Evolutionary conservation across 2,329 filamentous ascomycete genomes (phyloP), one percentile per base, ranked within the genome.

Genomic region (Alternaria postmessia): DNA sequence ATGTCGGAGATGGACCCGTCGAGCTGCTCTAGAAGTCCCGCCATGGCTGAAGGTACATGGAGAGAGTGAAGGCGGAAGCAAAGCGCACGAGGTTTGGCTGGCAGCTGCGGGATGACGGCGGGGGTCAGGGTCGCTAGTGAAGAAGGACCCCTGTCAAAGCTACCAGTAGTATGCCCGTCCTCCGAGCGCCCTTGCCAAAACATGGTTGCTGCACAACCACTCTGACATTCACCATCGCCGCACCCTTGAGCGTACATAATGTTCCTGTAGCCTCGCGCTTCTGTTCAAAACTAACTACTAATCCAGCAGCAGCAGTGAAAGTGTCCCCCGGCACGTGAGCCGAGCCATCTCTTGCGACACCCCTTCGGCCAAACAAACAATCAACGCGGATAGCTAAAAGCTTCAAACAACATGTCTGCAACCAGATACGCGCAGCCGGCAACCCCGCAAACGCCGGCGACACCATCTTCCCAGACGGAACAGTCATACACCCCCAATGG

Each of bases 1-100:
- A 94, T 80, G 62, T 86, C 83, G 52, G 89, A 88, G 65, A 96
- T 81, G 73, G 87, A 83, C 69, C 87, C 83, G 81, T 97, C 93
- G 69, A 96, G 81, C 79, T 87, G 85, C 72, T 89, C 84, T 74
- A 93, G 78, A 47, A 89, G 54, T 28, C 73, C 74, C 7, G 77
- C 68, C 81, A 83, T 83, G 49, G 42, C 66, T 65, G 65, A 38
- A 61, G 32, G 51, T 54, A 48, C 38, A 53, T 51, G 36, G 24
- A 39, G 20, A 12, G n/a, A 43, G 28, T 47, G 12, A 46, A 43
- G 44, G 26, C 14, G 24, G 38, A 28, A 36, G 42, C 22, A n/a
- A 16, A 22, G 43, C 24, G 51, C 28, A n/a, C 26, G 22, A 39
- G 28, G 46, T 14, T 53, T 44, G 41, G 53, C 32, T 54, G 57